Base-by-base conservation (phyloP, 495 filamentous ascomycete genomes). In the Terfezia claveryi region DNA sequence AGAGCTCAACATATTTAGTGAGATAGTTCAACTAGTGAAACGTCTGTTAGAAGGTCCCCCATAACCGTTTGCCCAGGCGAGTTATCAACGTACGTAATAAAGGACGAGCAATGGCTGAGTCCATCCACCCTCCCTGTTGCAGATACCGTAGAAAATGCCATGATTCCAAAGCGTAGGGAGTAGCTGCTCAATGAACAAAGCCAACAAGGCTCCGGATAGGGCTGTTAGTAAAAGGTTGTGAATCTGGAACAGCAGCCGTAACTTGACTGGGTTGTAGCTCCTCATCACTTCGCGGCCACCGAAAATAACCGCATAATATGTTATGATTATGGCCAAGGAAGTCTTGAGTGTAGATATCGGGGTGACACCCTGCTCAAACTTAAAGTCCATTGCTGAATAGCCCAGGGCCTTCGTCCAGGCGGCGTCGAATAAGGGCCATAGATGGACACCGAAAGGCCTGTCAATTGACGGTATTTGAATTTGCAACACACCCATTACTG, bases 401-500 rank as follows among this genome's bases (percentile, higher is more conserved):
- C 88, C 89, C 54, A 73, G 75, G 50, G 85, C 76, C 38, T 68
- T 64, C 67, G 81, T 78, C 70, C 81, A 95, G 62, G 75, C 79
- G 70, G 84, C 79, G 71, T 80, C 81, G 76, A 96, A 98, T 70
- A 91, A 77, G 57, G 91, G 89, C 91, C 91, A 98, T 69, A 96
- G 69, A 49, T 83, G 72, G 57, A 95, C 73, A 65, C 88, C 91
- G 66, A 98, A 95, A 11, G 91, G 91, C 61, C 83, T 78, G 67
- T 95, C 88, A 60, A 95, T 73, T 38, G 84, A 85, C 32, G 89
- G 89, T 54, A 80, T 52, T 52, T 80, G 81, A 53, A 66, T 60
- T 49, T 66, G 60, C 49, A 89, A 60, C 57, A 78, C 41, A 37
- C 82, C 74, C 61, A 76, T 70, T 51, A 68, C 57, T 54, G 67